Base-by-base conservation (phyloP, 495 filamentous ascomycete species). In the Mytilinidion resinicola region DNA sequence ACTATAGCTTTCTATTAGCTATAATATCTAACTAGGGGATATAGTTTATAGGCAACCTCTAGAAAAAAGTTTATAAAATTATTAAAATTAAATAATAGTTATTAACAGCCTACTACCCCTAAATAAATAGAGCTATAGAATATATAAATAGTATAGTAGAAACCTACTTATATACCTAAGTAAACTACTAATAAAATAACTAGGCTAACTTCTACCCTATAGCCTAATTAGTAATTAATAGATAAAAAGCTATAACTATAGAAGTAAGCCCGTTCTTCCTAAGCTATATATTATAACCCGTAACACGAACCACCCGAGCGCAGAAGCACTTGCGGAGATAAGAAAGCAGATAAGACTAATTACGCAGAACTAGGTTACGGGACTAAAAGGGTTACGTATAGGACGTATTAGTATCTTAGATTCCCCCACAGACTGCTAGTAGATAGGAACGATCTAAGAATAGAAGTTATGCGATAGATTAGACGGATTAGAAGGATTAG, bases 61-160 rank as follows among this genome's bases (percentile, higher is more conserved):
- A 42, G 39, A 17, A 3, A 12, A 9, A 12, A 4, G 11, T 42
- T 9, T 42, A 42, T 42, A 14, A 9, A 12, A 14, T 14, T 42
- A 14, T 42, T 3, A 42, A 42, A 3, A 14, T 59, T 35, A 46
- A 33, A 38, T 12, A 46, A 4, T 5, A 33, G 19, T 19, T 64
- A 30, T 37, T 37, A n/a, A 55, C 50, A 1, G 36, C 55, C 14
- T 64, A 61, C 21, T 54, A 64, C 33, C 48, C 44, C 10, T 55
- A 64, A 33, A 60, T 21, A 8, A 51, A 63, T 60, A 51, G 57
- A 15, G 47, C 54, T 46, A 64, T 51, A 7, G 21, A 64, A 39
- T 19, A 55, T 3, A 10, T 19, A 53, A 63, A 63, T 48, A 44
- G 53, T 15, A 55, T 38, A 9, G 36, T 63, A 25, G 44, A 63